Evolutionary conservation across 768 basidiomycete species (phyloP), one percentile per base, ranked within the genome.

Genomic region (Clavulina sp.): DNA sequence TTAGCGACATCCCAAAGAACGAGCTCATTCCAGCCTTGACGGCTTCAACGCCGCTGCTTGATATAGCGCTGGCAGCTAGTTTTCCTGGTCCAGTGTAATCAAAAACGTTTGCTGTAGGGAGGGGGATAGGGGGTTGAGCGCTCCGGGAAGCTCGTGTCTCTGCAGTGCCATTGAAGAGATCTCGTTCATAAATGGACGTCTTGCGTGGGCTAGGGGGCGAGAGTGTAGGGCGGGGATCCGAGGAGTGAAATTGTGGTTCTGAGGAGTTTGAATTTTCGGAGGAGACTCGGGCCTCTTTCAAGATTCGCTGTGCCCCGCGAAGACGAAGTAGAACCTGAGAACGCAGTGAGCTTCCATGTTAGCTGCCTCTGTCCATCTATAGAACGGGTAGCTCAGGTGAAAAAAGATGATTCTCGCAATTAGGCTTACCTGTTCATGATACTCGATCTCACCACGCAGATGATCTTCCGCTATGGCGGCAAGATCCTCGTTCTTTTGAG

Each of bases 71-170:
- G 60, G 78, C 81, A 21, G 84, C 82, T 5, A 81, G 80, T 18
- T 78, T 67, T 19, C 80, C 78, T 18, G 77, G 71, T 2, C 26
- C 24, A 4, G 53, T 30, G 18, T 78, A 75, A 61, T 87, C 84
- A 57, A 74, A 84, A 1, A 84, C 79, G 62, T 87, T 84, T 5
- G 83, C 81, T 53, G 76, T 80, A 2, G 84, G 84, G 61, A 85
- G 82, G 4, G 71, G 69, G n/a, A 86, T 69, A 1, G 74, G 74
- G 19, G 36, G 23, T 26, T 13, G 13, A 7, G 9, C 26, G 13
- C 19, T 18, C n/a, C 49, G 44, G n/a, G 31, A 23, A 29, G 28
- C 23, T 13, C 13, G 43, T 2, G 33, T 9, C 3, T 40, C 23
- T 19, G 19, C 26, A 16, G 29, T 26, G 1, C 52, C 26, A 49